Conservation (phyloP, 176 grass and related monocot genomes). For the Urochloa ruziziensis region DNA sequence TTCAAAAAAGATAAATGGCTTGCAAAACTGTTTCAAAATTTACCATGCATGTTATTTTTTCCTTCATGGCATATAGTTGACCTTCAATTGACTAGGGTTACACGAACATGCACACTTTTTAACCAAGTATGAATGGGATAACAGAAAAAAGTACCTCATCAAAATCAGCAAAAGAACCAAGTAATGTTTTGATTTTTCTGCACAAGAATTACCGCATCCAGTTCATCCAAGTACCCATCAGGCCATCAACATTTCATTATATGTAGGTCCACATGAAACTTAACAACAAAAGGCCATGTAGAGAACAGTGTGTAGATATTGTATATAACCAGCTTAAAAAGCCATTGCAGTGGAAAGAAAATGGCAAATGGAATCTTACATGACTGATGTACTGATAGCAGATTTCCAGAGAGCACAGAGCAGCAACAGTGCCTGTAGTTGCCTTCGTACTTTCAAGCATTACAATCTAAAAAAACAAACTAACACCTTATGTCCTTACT, state of each 20-base stretch:
- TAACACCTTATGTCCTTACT: neutral
- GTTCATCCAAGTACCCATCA: too few species aligned
- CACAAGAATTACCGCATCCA: neutral
- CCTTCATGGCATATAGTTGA: too few species aligned
- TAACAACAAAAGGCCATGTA: neutral
- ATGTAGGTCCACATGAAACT: neutral
- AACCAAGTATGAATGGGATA: too few species aligned
- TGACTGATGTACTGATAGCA: slow-evolving; percentile 66
- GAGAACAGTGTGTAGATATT: neutral
- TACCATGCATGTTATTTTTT: too few species aligned
- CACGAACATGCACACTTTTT: too few species aligned
- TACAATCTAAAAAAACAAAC: slow-evolving; percentile 49
- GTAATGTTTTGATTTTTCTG: slow-evolving; percentile 42
- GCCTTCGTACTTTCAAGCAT: slow-evolving; percentile 69
- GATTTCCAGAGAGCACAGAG: slow-evolving; percentile 57
- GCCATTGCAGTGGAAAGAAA: neutral
- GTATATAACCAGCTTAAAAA: neutral
- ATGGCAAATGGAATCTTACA: slow-evolving; percentile 50
- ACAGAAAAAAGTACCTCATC: slow-evolving; percentile 45
- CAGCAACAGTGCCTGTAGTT: slow-evolving; percentile 71
- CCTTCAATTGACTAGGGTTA: too few species aligned
- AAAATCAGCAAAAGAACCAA: slow-evolving; percentile 54
- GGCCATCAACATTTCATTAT: neutral
- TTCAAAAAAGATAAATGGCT: too few species aligned
- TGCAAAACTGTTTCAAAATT: too few species aligned